phyloP scores from a whole-genome alignment of 495 filamentous ascomycete species.

The Margaritispora aquatica region DNA sequence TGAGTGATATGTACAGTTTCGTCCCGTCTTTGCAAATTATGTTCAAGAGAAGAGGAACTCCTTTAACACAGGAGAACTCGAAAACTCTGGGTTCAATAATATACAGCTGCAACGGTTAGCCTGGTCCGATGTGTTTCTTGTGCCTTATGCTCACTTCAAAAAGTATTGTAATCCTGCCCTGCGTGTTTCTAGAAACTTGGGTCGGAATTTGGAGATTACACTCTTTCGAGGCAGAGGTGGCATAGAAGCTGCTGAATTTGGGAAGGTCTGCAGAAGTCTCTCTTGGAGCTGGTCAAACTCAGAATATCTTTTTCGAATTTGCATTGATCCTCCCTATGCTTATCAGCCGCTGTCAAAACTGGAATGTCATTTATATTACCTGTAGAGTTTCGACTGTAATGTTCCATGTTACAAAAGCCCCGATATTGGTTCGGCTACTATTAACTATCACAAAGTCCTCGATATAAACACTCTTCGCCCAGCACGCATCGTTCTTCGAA shows the following conservation, averaged over 20 bases:
- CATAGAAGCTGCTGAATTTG: slow-evolving; percentile 46
- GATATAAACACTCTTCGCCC: slow-evolving; percentile 49
- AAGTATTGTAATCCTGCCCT: slow-evolving; percentile 50
- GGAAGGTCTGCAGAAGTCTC: slow-evolving; percentile 45
- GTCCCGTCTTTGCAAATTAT: slow-evolving; percentile 1
- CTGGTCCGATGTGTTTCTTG: neutral
- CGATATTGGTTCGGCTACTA: slow-evolving; percentile 40
- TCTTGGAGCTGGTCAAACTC: slow-evolving; percentile 48
- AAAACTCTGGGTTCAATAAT: slow-evolving; percentile 50
- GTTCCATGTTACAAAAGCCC: slow-evolving; percentile 53
- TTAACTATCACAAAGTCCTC: slow-evolving; percentile 45
- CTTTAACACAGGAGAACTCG: slow-evolving; percentile 47
- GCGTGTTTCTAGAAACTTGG: slow-evolving; percentile 45
- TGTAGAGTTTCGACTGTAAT: slow-evolving; percentile 42
- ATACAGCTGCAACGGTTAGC: slow-evolving; percentile 38
- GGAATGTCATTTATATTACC: slow-evolving; percentile 7
- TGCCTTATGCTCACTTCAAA: slow-evolving; percentile 37
- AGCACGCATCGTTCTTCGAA: slow-evolving; percentile 45
- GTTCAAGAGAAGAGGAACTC: slow-evolving; percentile 50
- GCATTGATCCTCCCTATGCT: slow-evolving; percentile 43
- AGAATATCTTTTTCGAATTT: slow-evolving; percentile 52
- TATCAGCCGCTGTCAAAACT: neutral
- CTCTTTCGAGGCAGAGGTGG: slow-evolving; percentile 50
- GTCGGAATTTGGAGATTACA: slow-evolving; percentile 45
- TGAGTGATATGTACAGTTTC: neutral